phyloP scores from a whole-genome alignment of 1,139 yeast species.

The Waltiozyma solani region DNA sequence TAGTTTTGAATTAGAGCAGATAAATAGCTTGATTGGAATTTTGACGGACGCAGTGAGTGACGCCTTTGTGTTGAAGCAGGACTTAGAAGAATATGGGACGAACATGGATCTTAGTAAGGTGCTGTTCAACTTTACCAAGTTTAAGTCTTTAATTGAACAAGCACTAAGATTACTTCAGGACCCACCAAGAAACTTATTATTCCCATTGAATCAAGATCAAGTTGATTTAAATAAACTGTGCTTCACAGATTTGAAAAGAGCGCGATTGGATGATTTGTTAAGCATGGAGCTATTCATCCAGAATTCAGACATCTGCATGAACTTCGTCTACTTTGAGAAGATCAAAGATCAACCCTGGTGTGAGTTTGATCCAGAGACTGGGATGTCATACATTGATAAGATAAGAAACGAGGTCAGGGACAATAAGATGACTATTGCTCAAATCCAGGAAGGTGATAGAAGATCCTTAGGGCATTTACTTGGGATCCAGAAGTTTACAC shows the following conservation, averaged over 20 bases:
- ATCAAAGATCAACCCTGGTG: constrained; percentile 26
- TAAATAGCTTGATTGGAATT: no score
- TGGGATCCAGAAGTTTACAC: constrained; percentile 13
- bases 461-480: constrained; percentile 11
- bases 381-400: constrained; percentile 20
- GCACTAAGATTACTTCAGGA: no score
- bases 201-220: background rate
- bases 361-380: constrained; percentile 19
- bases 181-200: background rate
- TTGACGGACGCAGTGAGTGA: no score
- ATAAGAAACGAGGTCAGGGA: constrained; percentile 19
- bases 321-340: constrained; percentile 6
- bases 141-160: no score
- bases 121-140: no score
- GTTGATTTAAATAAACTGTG: background rate
- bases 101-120: no score
- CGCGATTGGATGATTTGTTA: background rate
- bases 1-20: no score
- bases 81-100: no score
- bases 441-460: constrained; percentile 11
- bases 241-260: background rate
- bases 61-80: no score
- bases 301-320: background rate
- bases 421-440: constrained; percentile 10
- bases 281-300: background rate